Evolutionary conservation across 1,139 yeast species (phyloP), one percentile per base, ranked within the genome.

Genomic region (Pichiaceae sp.): DNA sequence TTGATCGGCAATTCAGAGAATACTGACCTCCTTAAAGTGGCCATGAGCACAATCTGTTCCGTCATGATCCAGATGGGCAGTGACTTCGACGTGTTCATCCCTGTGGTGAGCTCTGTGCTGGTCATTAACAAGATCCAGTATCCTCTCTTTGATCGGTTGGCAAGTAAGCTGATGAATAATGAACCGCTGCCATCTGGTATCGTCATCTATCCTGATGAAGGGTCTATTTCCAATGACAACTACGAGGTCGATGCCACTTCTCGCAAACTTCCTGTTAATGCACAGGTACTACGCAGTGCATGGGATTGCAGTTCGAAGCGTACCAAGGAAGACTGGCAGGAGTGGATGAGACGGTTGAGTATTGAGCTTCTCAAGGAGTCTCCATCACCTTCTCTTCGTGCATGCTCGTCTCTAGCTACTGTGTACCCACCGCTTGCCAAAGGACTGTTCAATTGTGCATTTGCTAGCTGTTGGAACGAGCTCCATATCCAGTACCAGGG

Each of bases 321-420:
- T 32, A 86, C 96, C 0, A 77, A 81, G 47, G 98, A 89, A 52
- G 98, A 91, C 50, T 93, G 98, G 98, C 89, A 83, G 53, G 98
- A 91, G 53, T 93, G 99, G 99, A 78, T 89, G 46, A 73, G 95
- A 38, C 68, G 93, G 40, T 66, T 93, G 35, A 80, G 94, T 51
- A 82, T 86, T 38, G 96, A 87, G 53, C 62, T 93, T 26, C 63
- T 93, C 46, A 85, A 84, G 48, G 96, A 89, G 54, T 84, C 96
- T 34, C 96, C 99, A 4, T 86, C 96, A 0, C 95, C 86, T 53
- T 94, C 97, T 1, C 70, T 93, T 32, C 70, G 97, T 47, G 96
- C 97, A 0, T 91, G 98, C 56, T 86, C 95, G 2, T 82, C 84
- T 8, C 64, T 93, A 38, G 97, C 97, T 0, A 78, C 86, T 5